Percentiles rank a stretch among this genome's conserved stretches.
Conservation (phyloP, 768 basidiomycete species). For the Kwoniella europaea region DNA sequence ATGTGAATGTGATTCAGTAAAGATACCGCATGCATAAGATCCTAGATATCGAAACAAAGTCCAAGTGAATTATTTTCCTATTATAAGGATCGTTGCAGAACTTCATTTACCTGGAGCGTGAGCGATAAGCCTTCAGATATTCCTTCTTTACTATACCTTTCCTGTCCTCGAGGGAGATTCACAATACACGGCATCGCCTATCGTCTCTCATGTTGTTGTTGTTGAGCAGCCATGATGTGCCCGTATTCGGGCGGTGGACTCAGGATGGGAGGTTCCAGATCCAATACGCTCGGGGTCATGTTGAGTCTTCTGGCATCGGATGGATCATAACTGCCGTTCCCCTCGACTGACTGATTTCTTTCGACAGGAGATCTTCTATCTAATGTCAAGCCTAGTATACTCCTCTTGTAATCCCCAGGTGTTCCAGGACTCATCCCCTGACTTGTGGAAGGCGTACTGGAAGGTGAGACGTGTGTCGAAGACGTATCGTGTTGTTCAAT, state of each 20-base stretch:
- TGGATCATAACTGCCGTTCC: too few relatives aligned
- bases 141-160: too few relatives aligned
- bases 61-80: too few relatives aligned
- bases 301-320: background rate
- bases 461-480: slow-evolving; percentile 5
- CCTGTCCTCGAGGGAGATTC: too few relatives aligned
- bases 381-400: slow-evolving; percentile 8
- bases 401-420: slow-evolving; percentile 6
- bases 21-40: too few relatives aligned
- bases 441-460: background rate
- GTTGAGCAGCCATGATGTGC: slow-evolving; percentile 8
- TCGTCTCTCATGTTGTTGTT: background rate
- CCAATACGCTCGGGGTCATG: background rate
- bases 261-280: background rate
- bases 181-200: background rate
- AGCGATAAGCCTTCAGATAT: too few relatives aligned
- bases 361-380: background rate
- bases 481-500: background rate
- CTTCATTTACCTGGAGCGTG: too few relatives aligned
- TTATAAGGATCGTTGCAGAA: too few relatives aligned
- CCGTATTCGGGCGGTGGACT: slow-evolving; percentile 3
- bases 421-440: background rate
- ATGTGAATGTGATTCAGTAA: too few relatives aligned
- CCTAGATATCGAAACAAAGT: too few relatives aligned
- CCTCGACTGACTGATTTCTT: background rate